phyloP scores from a whole-genome alignment of 2,329 filamentous ascomycete genomes.

The Sporothrix sp. region DNA sequence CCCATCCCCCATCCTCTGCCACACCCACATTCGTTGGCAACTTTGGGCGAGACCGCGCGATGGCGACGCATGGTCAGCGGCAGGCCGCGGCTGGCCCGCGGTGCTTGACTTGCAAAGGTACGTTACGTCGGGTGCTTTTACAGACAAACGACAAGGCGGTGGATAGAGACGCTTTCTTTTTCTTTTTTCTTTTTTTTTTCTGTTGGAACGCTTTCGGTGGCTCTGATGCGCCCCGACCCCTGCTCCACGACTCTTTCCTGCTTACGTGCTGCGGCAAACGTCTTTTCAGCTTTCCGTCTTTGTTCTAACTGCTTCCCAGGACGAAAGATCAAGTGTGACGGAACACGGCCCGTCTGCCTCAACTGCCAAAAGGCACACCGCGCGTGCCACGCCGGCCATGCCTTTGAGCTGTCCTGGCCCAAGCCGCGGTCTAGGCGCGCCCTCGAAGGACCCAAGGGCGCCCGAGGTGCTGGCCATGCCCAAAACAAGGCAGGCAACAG shows the following conservation, averaged over 20 bases:
- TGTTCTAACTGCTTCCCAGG: background rate
- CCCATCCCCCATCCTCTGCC: too few species aligned
- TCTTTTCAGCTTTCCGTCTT: too few species aligned
- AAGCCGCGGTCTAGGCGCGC: slow-evolving; percentile 5
- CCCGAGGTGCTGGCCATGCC: background rate
- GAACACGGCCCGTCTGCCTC: slow-evolving; percentile 4
- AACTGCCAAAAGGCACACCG: slow-evolving; percentile 12
- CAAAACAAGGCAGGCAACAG: background rate
- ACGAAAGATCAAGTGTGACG: slow-evolving; percentile 16
- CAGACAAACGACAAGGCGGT: too few species aligned
- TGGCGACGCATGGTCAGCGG: too few species aligned
- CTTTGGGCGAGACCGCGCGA: too few species aligned
- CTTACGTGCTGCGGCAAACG: background rate
- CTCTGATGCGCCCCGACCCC: too few species aligned
- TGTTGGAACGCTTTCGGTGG: too few species aligned
- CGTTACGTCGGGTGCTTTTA: background rate
- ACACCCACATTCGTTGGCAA: too few species aligned
- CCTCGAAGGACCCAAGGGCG: background rate
- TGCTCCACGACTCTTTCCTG: background rate
- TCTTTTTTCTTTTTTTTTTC: background rate
- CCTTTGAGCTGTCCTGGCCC: slow-evolving; percentile 14
- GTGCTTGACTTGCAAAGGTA: slow-evolving; percentile 11
- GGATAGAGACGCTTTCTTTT: too few species aligned
- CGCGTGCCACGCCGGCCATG: slow-evolving; percentile 6
- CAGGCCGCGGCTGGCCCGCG: background rate